These are phyloP conservation scores for Orbilia javanica DNA, from an alignment of 2,329 filamentous ascomycete genomes.

Conservation along the genomic window DNA sequence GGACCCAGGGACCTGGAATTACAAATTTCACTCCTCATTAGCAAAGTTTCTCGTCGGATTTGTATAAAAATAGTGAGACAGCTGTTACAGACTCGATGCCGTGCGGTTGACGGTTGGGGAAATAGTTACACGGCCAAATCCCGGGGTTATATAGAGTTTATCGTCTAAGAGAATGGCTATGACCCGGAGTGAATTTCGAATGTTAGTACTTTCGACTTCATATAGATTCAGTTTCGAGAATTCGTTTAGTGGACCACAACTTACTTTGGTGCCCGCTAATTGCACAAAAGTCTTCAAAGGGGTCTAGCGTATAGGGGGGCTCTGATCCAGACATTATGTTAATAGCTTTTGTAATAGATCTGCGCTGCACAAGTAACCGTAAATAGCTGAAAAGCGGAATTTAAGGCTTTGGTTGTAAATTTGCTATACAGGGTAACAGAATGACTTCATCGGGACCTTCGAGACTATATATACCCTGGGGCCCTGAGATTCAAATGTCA, in stretches of 20 bases:
- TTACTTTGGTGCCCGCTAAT: slow-evolving; percentile 33
- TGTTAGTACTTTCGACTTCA: background rate
- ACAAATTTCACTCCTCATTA: background rate
- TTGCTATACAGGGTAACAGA: no score
- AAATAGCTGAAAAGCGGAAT: no score
- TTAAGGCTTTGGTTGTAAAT: no score
- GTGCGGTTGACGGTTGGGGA: slow-evolving; percentile 17
- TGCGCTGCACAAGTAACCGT: no score
- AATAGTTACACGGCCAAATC: slow-evolving; percentile 5
- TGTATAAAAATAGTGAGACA: background rate
- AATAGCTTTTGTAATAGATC: background rate
- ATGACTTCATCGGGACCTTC: no score
- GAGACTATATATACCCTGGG: no score
- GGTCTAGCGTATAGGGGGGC: slow-evolving; percentile 27
- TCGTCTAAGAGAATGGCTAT: slow-evolving; percentile 22
- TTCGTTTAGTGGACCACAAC: background rate
- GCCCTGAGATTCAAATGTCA: no score
- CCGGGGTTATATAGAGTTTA: slow-evolving; percentile 23
- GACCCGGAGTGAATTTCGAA: background rate
- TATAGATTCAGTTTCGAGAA: no score
- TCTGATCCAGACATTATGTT: background rate
- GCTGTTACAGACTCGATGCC: slow-evolving; percentile 4
- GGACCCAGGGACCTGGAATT: slow-evolving; percentile 24
- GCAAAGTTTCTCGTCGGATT: no score
- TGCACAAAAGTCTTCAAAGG: slow-evolving; percentile 34